Conservation (phyloP, 169 alveolate genomes). For the Besnoitia besnoiti region DNA sequence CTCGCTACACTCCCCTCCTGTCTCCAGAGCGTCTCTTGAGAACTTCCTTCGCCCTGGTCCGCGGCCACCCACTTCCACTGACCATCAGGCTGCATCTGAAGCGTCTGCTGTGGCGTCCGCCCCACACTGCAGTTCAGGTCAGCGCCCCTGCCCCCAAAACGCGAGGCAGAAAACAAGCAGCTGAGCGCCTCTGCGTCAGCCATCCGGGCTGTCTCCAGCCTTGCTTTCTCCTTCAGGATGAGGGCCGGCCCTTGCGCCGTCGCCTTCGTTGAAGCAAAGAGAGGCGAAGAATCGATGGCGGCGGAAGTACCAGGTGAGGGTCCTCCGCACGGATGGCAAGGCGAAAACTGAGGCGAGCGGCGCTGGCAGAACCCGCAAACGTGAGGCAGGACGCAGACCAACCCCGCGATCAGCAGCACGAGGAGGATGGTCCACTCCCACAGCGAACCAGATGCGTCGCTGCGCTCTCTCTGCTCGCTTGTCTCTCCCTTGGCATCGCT, state of each 20-base stretch:
- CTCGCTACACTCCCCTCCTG: neutral
- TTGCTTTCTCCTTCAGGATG: conserved; percentile 11
- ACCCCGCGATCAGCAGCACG: neutral
- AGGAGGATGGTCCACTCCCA: neutral
- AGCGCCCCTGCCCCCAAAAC: neutral
- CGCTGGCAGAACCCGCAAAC: neutral
- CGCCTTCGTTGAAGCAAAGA: neutral
- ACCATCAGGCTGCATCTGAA: conserved; percentile 39
- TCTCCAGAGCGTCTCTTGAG: neutral
- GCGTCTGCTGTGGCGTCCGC: neutral
- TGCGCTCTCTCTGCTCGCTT: neutral
- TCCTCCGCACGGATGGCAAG: neutral
- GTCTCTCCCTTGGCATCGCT: neutral
- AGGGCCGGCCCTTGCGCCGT: neutral
- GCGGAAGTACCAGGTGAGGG: neutral
- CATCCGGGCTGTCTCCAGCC: neutral
- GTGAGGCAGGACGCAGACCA: neutral
- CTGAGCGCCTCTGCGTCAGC: neutral
- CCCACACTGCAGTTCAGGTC: neutral
- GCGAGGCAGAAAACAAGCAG: neutral
- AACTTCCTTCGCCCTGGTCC: neutral
- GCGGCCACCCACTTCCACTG: conserved; percentile 20
- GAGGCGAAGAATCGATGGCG: neutral
- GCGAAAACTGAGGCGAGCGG: neutral
- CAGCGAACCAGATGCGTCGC: neutral